phyloP scores from a whole-genome alignment of 2,329 filamentous ascomycete genomes.

The Erysiphe neolycopersici region DNA sequence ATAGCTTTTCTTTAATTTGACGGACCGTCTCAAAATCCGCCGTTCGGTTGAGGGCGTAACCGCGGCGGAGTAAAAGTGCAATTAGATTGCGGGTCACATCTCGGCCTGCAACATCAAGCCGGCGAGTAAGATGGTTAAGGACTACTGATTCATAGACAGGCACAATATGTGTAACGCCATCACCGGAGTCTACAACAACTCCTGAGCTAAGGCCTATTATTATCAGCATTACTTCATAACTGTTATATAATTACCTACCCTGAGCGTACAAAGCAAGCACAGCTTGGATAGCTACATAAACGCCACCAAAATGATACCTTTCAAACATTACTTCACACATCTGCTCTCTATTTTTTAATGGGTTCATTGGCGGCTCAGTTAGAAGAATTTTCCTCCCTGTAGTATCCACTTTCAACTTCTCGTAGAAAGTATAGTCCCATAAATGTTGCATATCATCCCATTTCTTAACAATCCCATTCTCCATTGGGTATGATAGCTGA shows the following conservation, averaged over 20 bases:
- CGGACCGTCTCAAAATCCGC: slow-evolving; percentile 97
- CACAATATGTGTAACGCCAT: slow-evolving; percentile 95
- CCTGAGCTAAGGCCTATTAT: slow-evolving; percentile 55
- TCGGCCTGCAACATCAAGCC: slow-evolving; percentile 82
- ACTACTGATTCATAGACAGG: slow-evolving; percentile 97
- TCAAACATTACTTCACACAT: slow-evolving; percentile 99
- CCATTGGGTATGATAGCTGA: slow-evolving; percentile 98
- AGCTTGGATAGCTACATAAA: slow-evolving; percentile 94
- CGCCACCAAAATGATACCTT: slow-evolving; percentile 80
- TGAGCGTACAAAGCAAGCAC: slow-evolving; percentile 91
- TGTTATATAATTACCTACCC: slow-evolving; percentile 24
- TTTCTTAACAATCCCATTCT: slow-evolving; percentile 97
- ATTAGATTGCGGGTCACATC: slow-evolving; percentile 98
- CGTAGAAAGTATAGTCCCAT: slow-evolving; percentile 96
- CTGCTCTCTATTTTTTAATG: slow-evolving; percentile 82
- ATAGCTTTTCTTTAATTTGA: slow-evolving; percentile 99
- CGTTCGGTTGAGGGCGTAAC: slow-evolving; percentile 91
- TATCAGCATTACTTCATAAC: slow-evolving; percentile 2
- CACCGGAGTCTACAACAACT: slow-evolving; percentile 95
- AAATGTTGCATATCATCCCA: slow-evolving; percentile 99
- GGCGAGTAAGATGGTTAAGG: slow-evolving; percentile 81
- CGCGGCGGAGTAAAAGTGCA: slow-evolving; percentile 70
- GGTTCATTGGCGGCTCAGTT: slow-evolving; percentile 95
- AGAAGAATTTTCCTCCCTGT: slow-evolving; percentile 87
- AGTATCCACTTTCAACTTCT: slow-evolving; percentile 87